These are phyloP conservation scores for Moesziomyces antarcticus DNA, from an alignment of 1,284 basidiomycete genomes.

Conservation along the genomic window DNA sequence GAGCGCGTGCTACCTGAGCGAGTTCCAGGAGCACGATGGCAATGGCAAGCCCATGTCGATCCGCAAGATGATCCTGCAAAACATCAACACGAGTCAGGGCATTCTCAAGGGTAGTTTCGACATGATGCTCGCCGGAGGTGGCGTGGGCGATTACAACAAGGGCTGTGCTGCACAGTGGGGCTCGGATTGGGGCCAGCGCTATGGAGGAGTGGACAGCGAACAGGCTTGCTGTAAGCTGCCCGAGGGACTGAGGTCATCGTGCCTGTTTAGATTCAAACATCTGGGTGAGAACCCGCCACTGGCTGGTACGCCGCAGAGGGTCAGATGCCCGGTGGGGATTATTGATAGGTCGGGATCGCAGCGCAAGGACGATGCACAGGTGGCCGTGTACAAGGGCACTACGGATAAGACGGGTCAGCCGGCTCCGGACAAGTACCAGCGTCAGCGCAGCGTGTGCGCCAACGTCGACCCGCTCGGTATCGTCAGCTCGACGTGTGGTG, in stretches of 20 bases:
- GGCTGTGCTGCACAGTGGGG: conserved; percentile 39
- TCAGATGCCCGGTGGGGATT: conserved; percentile 27
- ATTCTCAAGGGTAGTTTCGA: conserved; percentile 28
- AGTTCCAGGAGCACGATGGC: conserved; percentile 24
- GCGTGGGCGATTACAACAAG: conserved; percentile 27
- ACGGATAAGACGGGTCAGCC: conserved; percentile 31
- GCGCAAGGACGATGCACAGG: conserved; percentile 28
- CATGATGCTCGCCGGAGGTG: conserved; percentile 33
- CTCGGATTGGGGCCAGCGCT: conserved; percentile 16
- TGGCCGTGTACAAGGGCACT: conserved; percentile 12
- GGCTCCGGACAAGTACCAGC: conserved; percentile 31
- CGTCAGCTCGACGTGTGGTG: conserved; percentile 35
- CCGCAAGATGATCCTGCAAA: conserved; percentile 37
- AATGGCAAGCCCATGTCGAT: conserved; percentile 33
- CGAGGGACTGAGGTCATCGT: conserved; percentile 23
- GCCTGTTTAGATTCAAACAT: conserved; percentile 26
- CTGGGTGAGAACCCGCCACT: conserved; percentile 32
- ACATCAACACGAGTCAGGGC: conserved; percentile 35
- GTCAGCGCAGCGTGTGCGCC: conserved; percentile 29
- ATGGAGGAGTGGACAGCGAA: conserved; percentile 26
- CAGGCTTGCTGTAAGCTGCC: conserved; percentile 32
- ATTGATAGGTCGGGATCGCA: conserved; percentile 35
- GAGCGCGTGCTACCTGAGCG: conserved; percentile 25
- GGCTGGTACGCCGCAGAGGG: conserved; percentile 19
- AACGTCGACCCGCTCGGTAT: conserved; percentile 35